Evolutionary conservation across 2,329 filamentous ascomycete species (phyloP).

Genomic region (Phoma sp.): DNA sequence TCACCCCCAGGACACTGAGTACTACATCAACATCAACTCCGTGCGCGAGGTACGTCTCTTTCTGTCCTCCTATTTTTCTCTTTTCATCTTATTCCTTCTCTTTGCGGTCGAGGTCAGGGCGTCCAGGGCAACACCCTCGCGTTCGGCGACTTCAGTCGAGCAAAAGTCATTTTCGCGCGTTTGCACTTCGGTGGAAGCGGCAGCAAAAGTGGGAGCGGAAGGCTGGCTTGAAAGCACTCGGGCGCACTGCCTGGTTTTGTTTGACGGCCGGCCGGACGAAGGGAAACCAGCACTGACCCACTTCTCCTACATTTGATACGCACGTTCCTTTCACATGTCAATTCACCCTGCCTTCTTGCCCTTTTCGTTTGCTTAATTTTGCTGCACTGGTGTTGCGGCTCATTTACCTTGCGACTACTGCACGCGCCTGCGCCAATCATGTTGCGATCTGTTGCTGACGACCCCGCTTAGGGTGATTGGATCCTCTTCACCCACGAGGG

Average conservation of each 20-base stretch:
- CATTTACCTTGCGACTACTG: slow-evolving; percentile 28
- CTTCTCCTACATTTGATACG: slow-evolving; percentile 40
- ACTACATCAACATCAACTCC: slow-evolving; percentile 99
- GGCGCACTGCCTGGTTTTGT: slow-evolving; percentile 46
- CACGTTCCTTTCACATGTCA: slow-evolving; percentile 47
- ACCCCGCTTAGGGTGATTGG: slow-evolving; percentile 82
- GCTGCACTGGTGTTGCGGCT: slow-evolving; percentile 45
- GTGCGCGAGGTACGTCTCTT: slow-evolving; percentile 89
- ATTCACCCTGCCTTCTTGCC: slow-evolving; percentile 23
- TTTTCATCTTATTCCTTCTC: slow-evolving; percentile 5
- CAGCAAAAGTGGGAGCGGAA: slow-evolving; percentile 23
- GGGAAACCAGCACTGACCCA: slow-evolving; percentile 49
- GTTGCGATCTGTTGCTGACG: slow-evolving; percentile 41
- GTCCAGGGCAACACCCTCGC: neutral
- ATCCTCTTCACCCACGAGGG: slow-evolving; percentile 99
- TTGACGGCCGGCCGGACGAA: slow-evolving; percentile 49
- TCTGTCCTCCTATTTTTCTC: slow-evolving; percentile 27
- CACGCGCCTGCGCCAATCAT: slow-evolving; percentile 35
- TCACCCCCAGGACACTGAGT: slow-evolving; percentile 93
- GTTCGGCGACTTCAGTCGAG: slow-evolving; percentile 10
- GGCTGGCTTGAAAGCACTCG: slow-evolving; percentile 27
- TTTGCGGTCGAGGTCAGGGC: slow-evolving; percentile 8
- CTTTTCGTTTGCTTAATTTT: slow-evolving; percentile 25
- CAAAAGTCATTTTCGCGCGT: slow-evolving; percentile 21
- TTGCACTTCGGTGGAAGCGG: slow-evolving; percentile 13